A percentile compares a stretch with the other conserved stretches of the same genome.
These are phyloP conservation scores for Eutrema salsugineum DNA, from an alignment of 441 rosid species.

Conservation along the genomic window DNA sequence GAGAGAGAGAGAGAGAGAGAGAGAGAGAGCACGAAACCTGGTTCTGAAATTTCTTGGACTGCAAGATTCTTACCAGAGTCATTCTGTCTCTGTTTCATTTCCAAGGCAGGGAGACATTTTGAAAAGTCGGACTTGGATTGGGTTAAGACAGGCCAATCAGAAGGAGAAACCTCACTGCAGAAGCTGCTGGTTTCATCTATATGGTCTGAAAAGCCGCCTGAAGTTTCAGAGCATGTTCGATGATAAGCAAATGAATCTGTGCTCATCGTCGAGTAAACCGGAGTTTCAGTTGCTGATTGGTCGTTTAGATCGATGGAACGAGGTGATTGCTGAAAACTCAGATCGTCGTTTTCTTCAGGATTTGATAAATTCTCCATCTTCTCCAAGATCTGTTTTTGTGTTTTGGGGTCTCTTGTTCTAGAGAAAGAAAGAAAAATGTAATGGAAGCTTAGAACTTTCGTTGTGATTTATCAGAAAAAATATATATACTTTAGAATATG, in stretches of 20 bases:
- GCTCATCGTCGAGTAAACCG: constrained; percentile 53
- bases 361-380: constrained; percentile 47
- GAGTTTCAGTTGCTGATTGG: constrained; percentile 45
- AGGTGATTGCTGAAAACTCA: constrained; percentile 48
- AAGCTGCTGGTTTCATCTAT: constrained; percentile 48
- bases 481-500: constrained; percentile 17
- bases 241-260: constrained; percentile 52
- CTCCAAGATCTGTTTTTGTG: no score
- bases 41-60: constrained; percentile 41
- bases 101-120: constrained; percentile 27
- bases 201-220: constrained; percentile 51
- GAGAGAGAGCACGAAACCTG: constrained; percentile 39
- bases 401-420: no score
- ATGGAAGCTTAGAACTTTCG: constrained; percentile 11
- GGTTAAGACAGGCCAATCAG: constrained; percentile 42
- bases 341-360: constrained; percentile 47
- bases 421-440: constrained; percentile 1
- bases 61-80: constrained; percentile 32
- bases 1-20: not conserved
- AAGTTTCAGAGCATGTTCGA: constrained; percentile 63
- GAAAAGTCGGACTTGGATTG: constrained; percentile 31
- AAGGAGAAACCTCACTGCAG: constrained; percentile 63
- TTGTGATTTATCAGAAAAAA: constrained; percentile 4
- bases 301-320: constrained; percentile 46
- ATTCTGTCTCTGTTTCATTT: constrained; percentile 34